These are phyloP conservation scores for Umbelopsis vinacea DNA, from an alignment of 192 early-diverging fungal genomes.

Conservation along the genomic window DNA sequence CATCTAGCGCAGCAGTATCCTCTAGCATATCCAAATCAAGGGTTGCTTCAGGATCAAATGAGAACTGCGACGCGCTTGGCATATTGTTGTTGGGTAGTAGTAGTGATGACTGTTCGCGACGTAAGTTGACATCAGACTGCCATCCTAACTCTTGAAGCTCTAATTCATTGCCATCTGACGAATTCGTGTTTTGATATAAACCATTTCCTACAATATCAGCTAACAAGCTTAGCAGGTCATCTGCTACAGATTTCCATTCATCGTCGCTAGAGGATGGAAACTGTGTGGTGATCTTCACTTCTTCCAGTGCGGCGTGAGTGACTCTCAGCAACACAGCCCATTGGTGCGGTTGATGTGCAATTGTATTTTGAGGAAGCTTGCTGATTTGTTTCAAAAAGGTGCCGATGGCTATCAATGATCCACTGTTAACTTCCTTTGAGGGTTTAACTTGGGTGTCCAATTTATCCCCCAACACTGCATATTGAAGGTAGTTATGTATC, in stretches of 20 bases:
- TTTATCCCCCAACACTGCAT: background rate
- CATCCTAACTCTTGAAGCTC: background rate
- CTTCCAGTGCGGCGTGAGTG: slow-evolving; percentile 1
- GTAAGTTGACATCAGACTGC: background rate
- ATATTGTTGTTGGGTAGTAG: slow-evolving; percentile 18
- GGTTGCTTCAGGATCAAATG: slow-evolving; percentile 33
- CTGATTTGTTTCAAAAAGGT: slow-evolving; percentile 15
- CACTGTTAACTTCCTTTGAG: background rate
- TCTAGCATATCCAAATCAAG: slow-evolving; percentile 30
- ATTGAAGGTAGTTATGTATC: slow-evolving; percentile 37
- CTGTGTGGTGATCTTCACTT: background rate
- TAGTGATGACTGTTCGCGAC: slow-evolving; percentile 17
- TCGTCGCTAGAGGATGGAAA: background rate
- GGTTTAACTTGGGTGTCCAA: background rate
- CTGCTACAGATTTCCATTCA: slow-evolving; percentile 11
- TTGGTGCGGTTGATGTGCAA: slow-evolving; percentile 21
- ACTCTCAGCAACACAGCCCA: slow-evolving; percentile 32
- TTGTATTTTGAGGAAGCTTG: slow-evolving; percentile 14
- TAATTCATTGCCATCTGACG: slow-evolving; percentile 1
- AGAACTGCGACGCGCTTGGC: slow-evolving; percentile 20
- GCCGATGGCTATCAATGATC: slow-evolving; percentile 20
- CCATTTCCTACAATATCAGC: slow-evolving; percentile 21
- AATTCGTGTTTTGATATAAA: slow-evolving; percentile 10
- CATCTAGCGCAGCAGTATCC: slow-evolving; percentile 10
- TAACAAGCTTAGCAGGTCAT: slow-evolving; percentile 3